Conservation (phyloP, 2,329 filamentous ascomycete species). For the Helotiales sp. region DNA sequence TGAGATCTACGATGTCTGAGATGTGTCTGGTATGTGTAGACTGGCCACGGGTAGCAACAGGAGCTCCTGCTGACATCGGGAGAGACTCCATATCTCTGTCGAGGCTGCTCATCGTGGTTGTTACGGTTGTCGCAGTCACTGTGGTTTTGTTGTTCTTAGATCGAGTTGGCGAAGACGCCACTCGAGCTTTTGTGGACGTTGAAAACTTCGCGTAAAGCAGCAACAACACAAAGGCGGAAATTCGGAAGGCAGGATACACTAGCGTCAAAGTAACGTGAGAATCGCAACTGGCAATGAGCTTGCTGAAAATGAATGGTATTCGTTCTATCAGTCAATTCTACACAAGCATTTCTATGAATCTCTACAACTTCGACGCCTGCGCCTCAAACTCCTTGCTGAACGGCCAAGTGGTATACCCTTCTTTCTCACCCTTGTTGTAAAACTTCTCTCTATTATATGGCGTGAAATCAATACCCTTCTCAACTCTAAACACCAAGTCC, state of each 20-base stretch:
- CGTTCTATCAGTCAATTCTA: constrained; percentile 12
- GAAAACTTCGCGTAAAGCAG: neutral
- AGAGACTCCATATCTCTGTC: neutral
- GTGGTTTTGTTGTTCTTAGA: neutral
- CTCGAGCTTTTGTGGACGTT: neutral
- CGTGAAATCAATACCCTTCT: constrained; percentile 46
- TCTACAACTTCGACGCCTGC: constrained; percentile 31
- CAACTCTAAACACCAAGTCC: constrained; percentile 50
- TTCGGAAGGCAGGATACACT: neutral
- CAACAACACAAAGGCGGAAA: neutral
- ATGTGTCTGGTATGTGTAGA: neutral
- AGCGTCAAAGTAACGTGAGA: neutral
- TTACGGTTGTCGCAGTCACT: neutral
- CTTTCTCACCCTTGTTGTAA: constrained; percentile 41
- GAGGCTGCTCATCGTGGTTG: neutral
- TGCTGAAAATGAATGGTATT: constrained; percentile 7
- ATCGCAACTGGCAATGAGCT: neutral
- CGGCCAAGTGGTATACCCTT: constrained; percentile 46
- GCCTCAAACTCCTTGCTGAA: constrained; percentile 42
- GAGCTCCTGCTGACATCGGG: neutral
- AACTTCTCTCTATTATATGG: constrained; percentile 48
- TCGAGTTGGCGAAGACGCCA: neutral
- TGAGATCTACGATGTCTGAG: neutral
- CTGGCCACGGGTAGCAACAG: neutral
- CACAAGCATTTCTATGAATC: constrained; percentile 3